Percentiles rank a stretch among this genome's conserved stretches.
Conservation (phyloP, 768 basidiomycete species). For the Rhodotorula paludigena region DNA sequence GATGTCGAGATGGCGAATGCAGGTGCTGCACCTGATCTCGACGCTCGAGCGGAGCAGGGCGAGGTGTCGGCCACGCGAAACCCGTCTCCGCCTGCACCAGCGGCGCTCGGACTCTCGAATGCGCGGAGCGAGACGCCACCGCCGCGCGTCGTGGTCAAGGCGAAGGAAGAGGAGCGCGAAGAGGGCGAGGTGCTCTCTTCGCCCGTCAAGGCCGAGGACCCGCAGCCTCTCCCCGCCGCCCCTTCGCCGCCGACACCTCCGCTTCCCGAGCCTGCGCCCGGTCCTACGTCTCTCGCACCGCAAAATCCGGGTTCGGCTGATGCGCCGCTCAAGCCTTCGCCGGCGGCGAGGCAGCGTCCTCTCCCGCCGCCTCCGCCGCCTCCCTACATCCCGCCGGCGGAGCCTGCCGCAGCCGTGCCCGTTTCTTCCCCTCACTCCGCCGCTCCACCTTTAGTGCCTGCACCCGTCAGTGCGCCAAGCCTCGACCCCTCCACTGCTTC, state of each 20-base stretch:
- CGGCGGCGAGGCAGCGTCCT: neutral
- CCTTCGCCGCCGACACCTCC: neutral
- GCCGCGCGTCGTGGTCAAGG: too few species aligned
- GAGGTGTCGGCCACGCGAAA: neutral
- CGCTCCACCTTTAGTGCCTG: neutral
- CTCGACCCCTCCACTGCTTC: too few species aligned
- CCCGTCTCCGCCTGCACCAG: neutral
- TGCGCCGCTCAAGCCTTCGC: neutral
- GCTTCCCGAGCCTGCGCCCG: neutral
- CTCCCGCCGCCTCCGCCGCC: neutral
- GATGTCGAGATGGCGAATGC: neutral
- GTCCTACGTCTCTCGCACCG: neutral
- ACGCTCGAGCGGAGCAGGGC: neutral
- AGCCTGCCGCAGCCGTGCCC: too few species aligned
- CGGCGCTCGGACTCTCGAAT: neutral
- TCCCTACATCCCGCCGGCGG: neutral
- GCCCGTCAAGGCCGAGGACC: neutral
- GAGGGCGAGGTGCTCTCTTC: neutral
- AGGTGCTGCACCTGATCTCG: neutral
- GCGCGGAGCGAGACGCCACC: neutral
- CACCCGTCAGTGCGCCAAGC: too few species aligned
- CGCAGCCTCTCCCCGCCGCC: neutral
- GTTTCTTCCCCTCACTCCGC: neutral
- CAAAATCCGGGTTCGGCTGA: rapidly evolving
- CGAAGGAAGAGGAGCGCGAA: neutral